Conservation (phyloP, 2,329 filamentous ascomycete genomes). For the Talaromyces sp. region DNA sequence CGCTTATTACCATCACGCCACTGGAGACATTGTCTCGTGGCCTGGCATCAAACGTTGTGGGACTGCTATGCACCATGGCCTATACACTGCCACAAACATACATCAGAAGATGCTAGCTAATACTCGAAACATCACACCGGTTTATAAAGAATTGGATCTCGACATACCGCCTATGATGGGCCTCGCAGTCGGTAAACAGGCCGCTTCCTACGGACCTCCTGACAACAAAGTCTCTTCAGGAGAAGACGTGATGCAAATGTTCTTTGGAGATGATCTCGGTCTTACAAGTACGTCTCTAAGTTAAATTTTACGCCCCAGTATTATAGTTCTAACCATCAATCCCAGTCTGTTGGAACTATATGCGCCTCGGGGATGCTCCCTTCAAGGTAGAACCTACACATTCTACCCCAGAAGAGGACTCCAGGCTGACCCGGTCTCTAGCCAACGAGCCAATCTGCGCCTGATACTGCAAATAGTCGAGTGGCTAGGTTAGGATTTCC, state of each 20-base stretch:
- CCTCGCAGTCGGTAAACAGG: slow-evolving; percentile 65
- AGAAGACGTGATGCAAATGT: slow-evolving; percentile 56
- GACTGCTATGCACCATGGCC: slow-evolving; percentile 68
- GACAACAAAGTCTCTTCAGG: slow-evolving; percentile 52
- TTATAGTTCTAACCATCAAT: background rate
- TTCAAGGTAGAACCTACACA: background rate
- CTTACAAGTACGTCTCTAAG: slow-evolving; percentile 52
- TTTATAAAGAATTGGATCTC: slow-evolving; percentile 43
- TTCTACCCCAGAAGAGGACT: background rate
- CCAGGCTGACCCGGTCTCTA: background rate
- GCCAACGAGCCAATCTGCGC: background rate
- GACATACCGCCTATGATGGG: slow-evolving; percentile 63
- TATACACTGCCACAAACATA: slow-evolving; percentile 61
- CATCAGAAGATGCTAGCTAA: slow-evolving; percentile 47
- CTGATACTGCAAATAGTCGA: background rate
- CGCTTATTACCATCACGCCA: slow-evolving; percentile 57
- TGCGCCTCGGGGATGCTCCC: slow-evolving; percentile 39
- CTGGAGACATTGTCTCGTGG: slow-evolving; percentile 67
- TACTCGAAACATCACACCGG: slow-evolving; percentile 34
- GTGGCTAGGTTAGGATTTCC: background rate
- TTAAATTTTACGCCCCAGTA: background rate
- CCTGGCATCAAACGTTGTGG: slow-evolving; percentile 76
- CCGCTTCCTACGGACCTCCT: slow-evolving; percentile 56
- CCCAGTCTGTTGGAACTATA: slow-evolving; percentile 52
- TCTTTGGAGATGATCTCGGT: slow-evolving; percentile 65